Base-by-base conservation (phyloP, 257 asterid genomes). In the Primulina eburnea region DNA sequence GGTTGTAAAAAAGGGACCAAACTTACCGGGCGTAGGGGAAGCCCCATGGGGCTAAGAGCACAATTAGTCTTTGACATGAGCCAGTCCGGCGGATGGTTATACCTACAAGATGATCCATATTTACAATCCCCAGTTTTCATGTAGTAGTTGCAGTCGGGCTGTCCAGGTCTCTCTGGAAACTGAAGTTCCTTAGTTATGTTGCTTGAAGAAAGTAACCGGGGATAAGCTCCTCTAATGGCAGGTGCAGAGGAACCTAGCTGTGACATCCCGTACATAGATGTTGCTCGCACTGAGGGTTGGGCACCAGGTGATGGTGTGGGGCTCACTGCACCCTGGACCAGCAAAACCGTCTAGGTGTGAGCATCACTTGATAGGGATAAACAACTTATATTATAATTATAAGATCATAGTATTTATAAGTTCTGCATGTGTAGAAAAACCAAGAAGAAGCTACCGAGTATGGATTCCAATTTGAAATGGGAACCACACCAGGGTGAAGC, bases 91-190 rank as follows among this genome's bases (percentile, higher is more conserved):
- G 94, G 93, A 77, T 92, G 97, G 82, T 92, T 88, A 79, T 70
- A 92, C 87, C 85, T 83, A 85, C 97, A 92, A 52, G 92, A 83
- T 18, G 85, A 74, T 67, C 94, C 96, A 63, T 82, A 92, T 79
- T 89, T 89, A 86, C 97, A 92, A 79, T 81, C 93, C 77, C 97
- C 97, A 14, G 90, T 87, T 84, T 79, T 92, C 95, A 92, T 73
- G 82, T 87, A 92, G 81, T 81, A 82, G 58, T 83, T 90, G 78
- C 97, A 92, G 67, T 86, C 88, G 17, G 87, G 89, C 82, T 82
- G 88, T 29, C 95, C 97, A 12, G 83, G 88, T 75, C 94, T 83
- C 68, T 87, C 95, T 7, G 96, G 96, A 81, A 92, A 89, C 68
- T 76, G 70, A 10, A 71, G 84, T 60, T 81, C 93, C 71, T 76